These are phyloP conservation scores for Orbilia ellipsospora DNA, from an alignment of 2,329 filamentous ascomycete genomes.

Conservation along the genomic window DNA sequence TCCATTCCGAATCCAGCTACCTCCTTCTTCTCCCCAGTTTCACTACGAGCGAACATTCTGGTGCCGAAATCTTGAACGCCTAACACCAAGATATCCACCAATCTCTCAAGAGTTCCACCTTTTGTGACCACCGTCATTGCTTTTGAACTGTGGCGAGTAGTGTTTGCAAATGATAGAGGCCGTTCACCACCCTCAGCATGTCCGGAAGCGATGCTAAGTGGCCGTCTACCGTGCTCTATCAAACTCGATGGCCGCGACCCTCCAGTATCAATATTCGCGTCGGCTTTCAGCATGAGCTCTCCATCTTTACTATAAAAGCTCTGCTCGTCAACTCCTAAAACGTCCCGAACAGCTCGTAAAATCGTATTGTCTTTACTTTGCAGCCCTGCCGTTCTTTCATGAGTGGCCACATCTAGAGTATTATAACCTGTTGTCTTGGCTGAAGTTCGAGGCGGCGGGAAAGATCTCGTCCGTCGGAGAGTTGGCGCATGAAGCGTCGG, in stretches of 20 bases:
- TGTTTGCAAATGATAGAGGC: conserved; percentile 54
- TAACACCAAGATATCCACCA: conserved; percentile 59
- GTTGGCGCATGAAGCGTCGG: conserved; percentile 39
- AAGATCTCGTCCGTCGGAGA: conserved; percentile 58
- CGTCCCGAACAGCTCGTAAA: conserved; percentile 59
- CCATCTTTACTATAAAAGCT: conserved; percentile 60
- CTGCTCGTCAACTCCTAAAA: conserved; percentile 59
- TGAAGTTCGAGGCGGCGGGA: conserved; percentile 58
- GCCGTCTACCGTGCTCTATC: conserved; percentile 57
- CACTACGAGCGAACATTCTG: conserved; percentile 57
- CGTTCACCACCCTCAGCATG: conserved; percentile 42
- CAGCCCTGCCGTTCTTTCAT: conserved; percentile 59
- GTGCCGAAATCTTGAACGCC: conserved; percentile 59
- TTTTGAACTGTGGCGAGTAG: conserved; percentile 37
- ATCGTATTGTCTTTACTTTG: conserved; percentile 59
- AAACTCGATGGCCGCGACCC: conserved; percentile 59
- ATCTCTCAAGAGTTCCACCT: conserved; percentile 59
- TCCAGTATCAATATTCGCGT: conserved; percentile 49
- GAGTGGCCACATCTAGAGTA: conserved; percentile 59
- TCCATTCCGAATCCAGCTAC: conserved; percentile 58
- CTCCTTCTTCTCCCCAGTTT: conserved; percentile 39
- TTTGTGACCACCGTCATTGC: conserved; percentile 58
- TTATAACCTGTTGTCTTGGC: conserved; percentile 59
- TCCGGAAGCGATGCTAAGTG: conserved; percentile 50
- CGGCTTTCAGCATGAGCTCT: conserved; percentile 59